These are phyloP conservation scores for Ambrosia artemisiifolia DNA, from an alignment of 129 eudicot genomes.

Conservation along the genomic window DNA sequence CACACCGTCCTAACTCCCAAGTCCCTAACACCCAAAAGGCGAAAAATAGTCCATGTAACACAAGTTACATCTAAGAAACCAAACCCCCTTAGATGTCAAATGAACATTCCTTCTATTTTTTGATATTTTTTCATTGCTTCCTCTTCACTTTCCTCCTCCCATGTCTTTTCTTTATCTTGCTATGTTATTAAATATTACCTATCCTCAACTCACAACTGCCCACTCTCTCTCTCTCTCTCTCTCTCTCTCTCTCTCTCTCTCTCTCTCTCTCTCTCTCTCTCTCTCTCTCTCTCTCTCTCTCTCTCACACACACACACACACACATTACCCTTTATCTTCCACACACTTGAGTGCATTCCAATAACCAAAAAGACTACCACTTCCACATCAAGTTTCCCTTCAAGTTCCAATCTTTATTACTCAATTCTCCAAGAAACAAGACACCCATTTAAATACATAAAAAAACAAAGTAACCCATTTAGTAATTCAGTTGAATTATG, in stretches of 20 bases:
- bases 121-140: conserved; percentile 33
- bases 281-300: conserved; percentile 6
- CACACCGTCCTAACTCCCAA: no score
- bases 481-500: conserved; percentile 28
- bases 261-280: neutral
- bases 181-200: conserved; percentile 10
- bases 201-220: conserved; percentile 8
- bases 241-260: conserved; percentile 9
- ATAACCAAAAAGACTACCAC: conserved; percentile 30
- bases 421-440: conserved; percentile 22
- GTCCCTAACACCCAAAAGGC: no score
- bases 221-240: conserved; percentile 5
- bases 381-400: neutral
- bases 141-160: conserved; percentile 33
- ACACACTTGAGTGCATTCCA: conserved; percentile 52
- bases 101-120: conserved; percentile 27
- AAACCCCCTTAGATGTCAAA: conserved; percentile 26
- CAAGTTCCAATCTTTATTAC: conserved; percentile 22
- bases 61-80: neutral
- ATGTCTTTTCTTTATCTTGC: conserved; percentile 22
- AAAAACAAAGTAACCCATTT: conserved; percentile 25
- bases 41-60: neutral
- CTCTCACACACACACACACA: neutral
- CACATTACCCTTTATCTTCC: conserved; percentile 34
- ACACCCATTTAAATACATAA: conserved; percentile 23